Conservation (phyloP, 225 moss, liverwort and hornwort genomes). For the Antitrichia curtipendula region DNA sequence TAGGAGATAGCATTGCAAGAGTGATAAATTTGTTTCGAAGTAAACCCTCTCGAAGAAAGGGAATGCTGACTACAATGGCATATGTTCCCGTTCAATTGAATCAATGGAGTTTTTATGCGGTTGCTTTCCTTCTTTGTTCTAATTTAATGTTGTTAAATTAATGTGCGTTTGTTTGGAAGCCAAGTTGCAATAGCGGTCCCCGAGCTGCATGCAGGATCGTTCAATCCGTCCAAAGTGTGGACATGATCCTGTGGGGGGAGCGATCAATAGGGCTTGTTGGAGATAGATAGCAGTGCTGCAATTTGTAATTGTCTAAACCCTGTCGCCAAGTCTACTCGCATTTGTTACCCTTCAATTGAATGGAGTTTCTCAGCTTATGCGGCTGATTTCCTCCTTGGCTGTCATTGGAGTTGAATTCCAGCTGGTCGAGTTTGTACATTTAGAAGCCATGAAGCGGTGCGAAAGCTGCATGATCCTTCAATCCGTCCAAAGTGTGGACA, state of each 20-base stretch:
- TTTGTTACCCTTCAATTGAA: not conserved
- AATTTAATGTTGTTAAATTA: not conserved
- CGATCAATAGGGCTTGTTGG: too few relatives aligned
- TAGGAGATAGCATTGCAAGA: not conserved
- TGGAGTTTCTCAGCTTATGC: not conserved
- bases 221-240: not conserved
- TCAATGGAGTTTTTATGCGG: not conserved
- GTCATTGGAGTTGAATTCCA: not conserved
- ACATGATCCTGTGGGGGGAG: not conserved
- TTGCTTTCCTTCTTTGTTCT: not conserved
- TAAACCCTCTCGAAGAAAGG: not conserved
- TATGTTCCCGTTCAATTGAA: not conserved
- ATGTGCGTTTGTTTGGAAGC: not conserved
- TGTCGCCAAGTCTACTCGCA: not conserved
- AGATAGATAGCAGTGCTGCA: too few relatives aligned
- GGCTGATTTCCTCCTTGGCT: not conserved
- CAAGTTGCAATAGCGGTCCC: too few relatives aligned
- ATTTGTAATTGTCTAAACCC: not conserved
- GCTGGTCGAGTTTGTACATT: not conserved
- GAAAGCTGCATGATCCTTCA: not conserved
- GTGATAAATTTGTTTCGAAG: not conserved
- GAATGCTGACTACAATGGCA: not conserved
- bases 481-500: too few relatives aligned
- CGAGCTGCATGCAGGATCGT: not conserved
- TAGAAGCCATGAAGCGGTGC: not conserved